Evolutionary conservation across 2,329 filamentous ascomycete species (phyloP), one percentile per base, ranked within the genome.

Genomic region (Geosmithia flava): DNA sequence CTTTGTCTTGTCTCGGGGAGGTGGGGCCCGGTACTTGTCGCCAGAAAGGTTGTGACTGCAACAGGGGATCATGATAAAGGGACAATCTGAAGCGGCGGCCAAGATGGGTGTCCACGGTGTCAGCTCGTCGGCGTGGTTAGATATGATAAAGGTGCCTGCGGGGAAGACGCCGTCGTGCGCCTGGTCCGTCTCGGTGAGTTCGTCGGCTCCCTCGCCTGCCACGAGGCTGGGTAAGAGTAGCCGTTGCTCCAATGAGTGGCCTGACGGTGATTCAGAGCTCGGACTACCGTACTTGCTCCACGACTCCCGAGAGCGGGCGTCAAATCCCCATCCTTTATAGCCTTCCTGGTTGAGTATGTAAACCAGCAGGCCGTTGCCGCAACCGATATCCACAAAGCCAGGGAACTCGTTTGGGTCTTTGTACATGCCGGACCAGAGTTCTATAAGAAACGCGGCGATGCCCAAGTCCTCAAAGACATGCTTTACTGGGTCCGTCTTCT

Each of bases 61-160:
- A 68, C 93, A 98, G 1, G 93, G 93, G 43, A 98, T 95, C 55
- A 87, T 85, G 52, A 98, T 80, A 63, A 96, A 98, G 0, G 89
- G 85, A 11, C 84, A 85, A 2, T 77, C 68, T 0, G 84, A 89
- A 2, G 88, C 68, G 7, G 80, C 78, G 1, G 87, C 90, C 41
- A 98, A 77, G 17, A 97, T 75, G 0, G 93, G 93, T 0, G 93
- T 97, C 93, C 93, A 98, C 1, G 87, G 80, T 0, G 93, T 98
- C 15, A 98, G 75, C 66, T 98, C 90, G 61, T 98, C 93, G 11
- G 91, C 91, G 62, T 98, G 93, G 60, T 98, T 98, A 45, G 89
- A 95, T 53, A 98, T 85, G 57, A 98, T 88, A 64, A 98, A 98
- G 0, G 88, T 94, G 27, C 80, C 80, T 16, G 64, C 61, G 0